Conservation (phyloP, 2,329 filamentous ascomycete species). For the Scedosporium boydii region DNA sequence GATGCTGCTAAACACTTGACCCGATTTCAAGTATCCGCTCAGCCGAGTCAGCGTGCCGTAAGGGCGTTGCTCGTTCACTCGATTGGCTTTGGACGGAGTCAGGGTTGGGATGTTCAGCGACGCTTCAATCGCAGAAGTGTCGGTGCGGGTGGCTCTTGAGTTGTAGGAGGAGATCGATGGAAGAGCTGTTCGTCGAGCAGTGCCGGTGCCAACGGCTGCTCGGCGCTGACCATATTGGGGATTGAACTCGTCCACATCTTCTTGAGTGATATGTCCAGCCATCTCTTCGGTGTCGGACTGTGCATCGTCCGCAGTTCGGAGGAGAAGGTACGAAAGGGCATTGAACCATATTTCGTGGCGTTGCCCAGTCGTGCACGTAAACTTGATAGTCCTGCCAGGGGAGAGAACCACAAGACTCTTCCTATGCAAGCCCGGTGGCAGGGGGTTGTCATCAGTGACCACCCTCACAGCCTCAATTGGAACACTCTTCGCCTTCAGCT, state of each 20-base stretch:
- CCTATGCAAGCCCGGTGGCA: constrained; percentile 86
- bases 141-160: constrained; percentile 60
- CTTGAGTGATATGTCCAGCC: constrained; percentile 46
- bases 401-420: constrained; percentile 90
- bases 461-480: constrained; percentile 88
- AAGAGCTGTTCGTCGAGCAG: constrained; percentile 39
- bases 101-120: constrained; percentile 37
- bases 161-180: constrained; percentile 72
- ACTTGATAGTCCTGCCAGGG: constrained; percentile 80
- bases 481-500: constrained; percentile 78
- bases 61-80: constrained; percentile 21
- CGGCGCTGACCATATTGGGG: constrained; percentile 37
- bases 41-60: constrained; percentile 46
- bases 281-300: constrained; percentile 52
- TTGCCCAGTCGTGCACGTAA: constrained; percentile 88
- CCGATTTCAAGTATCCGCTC: constrained; percentile 50
- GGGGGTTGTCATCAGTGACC: constrained; percentile 87
- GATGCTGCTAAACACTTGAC: constrained; percentile 43
- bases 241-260: constrained; percentile 74
- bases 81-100: constrained; percentile 38
- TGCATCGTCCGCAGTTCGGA: constrained; percentile 57
- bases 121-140: constrained; percentile 38
- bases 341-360: constrained; percentile 99
- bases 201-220: constrained; percentile 27
- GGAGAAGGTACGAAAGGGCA: constrained; percentile 81